Evolutionary conservation across 257 asterid genomes (phyloP).

Genomic region (Fraxinus cuspidata): DNA sequence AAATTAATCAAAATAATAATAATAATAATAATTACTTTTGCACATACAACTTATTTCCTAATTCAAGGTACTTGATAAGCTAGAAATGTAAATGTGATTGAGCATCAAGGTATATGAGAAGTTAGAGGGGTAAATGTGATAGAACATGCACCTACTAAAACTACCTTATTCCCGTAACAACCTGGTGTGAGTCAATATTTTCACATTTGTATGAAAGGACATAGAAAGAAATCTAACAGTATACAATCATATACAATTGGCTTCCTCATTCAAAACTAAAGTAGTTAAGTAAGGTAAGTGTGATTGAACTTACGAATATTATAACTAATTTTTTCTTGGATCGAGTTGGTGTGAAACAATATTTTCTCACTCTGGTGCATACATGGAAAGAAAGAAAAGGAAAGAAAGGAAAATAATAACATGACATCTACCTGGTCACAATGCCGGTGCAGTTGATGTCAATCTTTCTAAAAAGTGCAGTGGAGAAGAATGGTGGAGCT

Average conservation of each 20-base stretch:
- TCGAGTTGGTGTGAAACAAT: background rate
- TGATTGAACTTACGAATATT: background rate
- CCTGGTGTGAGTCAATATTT: background rate
- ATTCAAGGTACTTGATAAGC: background rate
- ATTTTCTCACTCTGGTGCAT: background rate
- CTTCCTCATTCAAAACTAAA: background rate
- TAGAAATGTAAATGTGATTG: no score
- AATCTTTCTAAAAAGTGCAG: no score
- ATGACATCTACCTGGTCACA: constrained; percentile 66
- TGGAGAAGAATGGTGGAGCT: constrained; percentile 96
- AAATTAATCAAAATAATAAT: no score
- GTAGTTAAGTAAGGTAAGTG: background rate
- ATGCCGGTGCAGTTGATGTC: constrained; percentile 65
- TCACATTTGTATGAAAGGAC: background rate
- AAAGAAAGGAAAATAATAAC: background rate
- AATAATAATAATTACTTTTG: background rate
- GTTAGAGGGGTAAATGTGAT: background rate
- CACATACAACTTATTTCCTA: background rate
- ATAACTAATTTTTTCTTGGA: background rate
- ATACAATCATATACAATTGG: background rate
- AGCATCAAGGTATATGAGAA: background rate
- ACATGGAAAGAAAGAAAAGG: background rate
- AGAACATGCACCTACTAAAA: background rate
- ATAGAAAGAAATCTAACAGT: background rate
- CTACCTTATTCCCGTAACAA: background rate